Evolutionary conservation across 768 basidiomycete genomes (phyloP), one percentile per base, ranked within the genome.

Genomic region (Boletus subparvulus): DNA sequence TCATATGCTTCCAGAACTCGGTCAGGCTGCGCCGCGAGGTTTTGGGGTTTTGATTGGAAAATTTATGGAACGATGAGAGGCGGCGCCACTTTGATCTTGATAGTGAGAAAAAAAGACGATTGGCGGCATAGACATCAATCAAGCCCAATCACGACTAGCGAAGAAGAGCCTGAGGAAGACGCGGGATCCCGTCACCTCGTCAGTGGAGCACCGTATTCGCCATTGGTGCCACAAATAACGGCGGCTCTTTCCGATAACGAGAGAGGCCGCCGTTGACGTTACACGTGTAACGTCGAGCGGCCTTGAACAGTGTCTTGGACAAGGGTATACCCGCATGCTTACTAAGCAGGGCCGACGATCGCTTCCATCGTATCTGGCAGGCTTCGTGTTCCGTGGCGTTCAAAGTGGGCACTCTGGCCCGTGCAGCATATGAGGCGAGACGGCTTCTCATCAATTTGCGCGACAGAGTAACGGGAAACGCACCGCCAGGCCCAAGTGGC

Each of bases 271-370:
- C 41, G 57, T 19, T 60, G 52, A 70, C 59, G 64, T 70, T 61
- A 66, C 68, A 69, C 64, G 69, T 69, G 69, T 56, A 65, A 68
- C 61, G 56, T 63, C 49, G 64, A 58, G 69, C 64, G 61, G 42
- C 42, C 32, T 37, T 50, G 40, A 47, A 49, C n/a, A 7, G 43
- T 10, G 50, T 21, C 30, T 52, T 46, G 26, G 50, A 43, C 19
- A 39, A 33, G 11, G 26, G 13, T 6, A 41, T 6, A 10, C 17
- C 24, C 12, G 26, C 21, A 17, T 9, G 42, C 33, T 60, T 33
- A 55, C 49, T 64, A 43, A 65, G 61, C 65, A 17, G 46, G 13
- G 50, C 53, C 50, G 40, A 65, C 43, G 16, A n/a, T 33, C 52
- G 47, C 61, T 47, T 50, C 50, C 42, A 30, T 17, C 28, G 50